A percentile compares a stretch with the other conserved stretches of the same genome.
phyloP scores from a whole-genome alignment of 2,329 filamentous ascomycete species.

The Apiospora koreana region DNA sequence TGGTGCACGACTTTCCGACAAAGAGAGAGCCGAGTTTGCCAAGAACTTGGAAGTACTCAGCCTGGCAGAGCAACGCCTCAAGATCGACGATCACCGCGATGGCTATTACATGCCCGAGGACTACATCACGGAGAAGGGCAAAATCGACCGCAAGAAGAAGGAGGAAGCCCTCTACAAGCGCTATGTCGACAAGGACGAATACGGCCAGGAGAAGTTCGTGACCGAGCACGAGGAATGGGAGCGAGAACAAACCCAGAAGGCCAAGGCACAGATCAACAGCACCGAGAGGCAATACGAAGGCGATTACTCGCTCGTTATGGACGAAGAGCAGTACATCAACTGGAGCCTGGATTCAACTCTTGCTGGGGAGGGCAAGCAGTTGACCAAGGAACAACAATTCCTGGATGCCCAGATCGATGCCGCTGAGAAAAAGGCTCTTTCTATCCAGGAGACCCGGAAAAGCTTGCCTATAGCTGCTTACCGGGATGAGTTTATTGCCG shows the following conservation, averaged over 20 bases:
- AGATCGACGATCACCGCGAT: conserved; percentile 89
- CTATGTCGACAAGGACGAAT: conserved; percentile 84
- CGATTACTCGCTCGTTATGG: conserved; percentile 91
- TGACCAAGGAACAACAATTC: conserved; percentile 78
- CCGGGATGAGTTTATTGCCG: conserved; percentile 81
- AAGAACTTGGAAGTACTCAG: conserved; percentile 82
- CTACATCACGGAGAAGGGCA: conserved; percentile 91
- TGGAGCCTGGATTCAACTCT: conserved; percentile 76
- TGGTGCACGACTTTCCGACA: conserved; percentile 72
- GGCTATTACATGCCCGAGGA: conserved; percentile 93
- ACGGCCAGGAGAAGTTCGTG: conserved; percentile 84
- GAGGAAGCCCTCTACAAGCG: conserved; percentile 87
- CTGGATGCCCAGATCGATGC: conserved; percentile 82
- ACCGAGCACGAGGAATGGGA: conserved; percentile 98
- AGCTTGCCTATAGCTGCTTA: conserved; percentile 89
- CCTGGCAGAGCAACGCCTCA: conserved; percentile 79
- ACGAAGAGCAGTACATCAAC: conserved; percentile 83
- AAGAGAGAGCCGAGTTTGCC: conserved; percentile 84
- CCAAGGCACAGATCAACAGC: conserved; percentile 79
- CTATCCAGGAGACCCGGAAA: conserved; percentile 89
- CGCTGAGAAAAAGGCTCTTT: conserved; percentile 83
- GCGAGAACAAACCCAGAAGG: conserved; percentile 81
- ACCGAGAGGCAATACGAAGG: conserved; percentile 75
- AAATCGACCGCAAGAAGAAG: conserved; percentile 84
- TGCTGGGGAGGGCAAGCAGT: conserved; percentile 68